Conservation (phyloP, 148 eudicot species). For the Limonium bicolor region DNA sequence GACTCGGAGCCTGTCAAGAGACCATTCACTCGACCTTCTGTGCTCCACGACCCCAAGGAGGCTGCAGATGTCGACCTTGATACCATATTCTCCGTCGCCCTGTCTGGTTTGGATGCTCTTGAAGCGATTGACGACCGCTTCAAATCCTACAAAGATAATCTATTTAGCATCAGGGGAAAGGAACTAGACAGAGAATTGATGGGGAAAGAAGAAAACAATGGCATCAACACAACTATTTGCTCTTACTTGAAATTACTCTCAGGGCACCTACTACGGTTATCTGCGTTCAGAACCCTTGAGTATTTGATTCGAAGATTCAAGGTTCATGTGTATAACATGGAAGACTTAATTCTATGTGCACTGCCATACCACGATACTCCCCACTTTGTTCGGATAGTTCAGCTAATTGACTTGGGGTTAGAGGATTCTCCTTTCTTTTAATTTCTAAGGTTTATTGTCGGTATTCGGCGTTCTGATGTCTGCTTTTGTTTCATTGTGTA, state of each 20-base stretch:
- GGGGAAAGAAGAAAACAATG: constrained; percentile 52
- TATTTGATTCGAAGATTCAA: constrained; percentile 81
- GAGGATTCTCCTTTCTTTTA: background rate
- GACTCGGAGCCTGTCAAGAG: constrained; percentile 36
- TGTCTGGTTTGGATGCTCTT: constrained; percentile 67
- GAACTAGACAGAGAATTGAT: constrained; percentile 71
- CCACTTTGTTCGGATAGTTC: constrained; percentile 74
- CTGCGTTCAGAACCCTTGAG: constrained; percentile 69
- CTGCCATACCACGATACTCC: constrained; percentile 87
- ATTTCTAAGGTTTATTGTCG: background rate
- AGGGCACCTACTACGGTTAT: constrained; percentile 40
- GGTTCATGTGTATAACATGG: constrained; percentile 67
- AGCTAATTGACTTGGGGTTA: constrained; percentile 56
- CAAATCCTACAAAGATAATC: constrained; percentile 40
- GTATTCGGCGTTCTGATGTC: background rate
- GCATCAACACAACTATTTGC: constrained; percentile 35
- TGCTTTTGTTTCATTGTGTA: constrained; percentile 6
- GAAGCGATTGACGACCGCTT: constrained; percentile 36
- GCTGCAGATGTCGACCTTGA: constrained; percentile 86
- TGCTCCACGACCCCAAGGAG: constrained; percentile 50
- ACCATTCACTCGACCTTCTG: constrained; percentile 71
- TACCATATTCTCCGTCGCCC: constrained; percentile 33
- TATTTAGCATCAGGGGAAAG: constrained; percentile 66
- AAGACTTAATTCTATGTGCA: constrained; percentile 72
- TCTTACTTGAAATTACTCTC: constrained; percentile 67